phyloP scores from a whole-genome alignment of 2,329 filamentous ascomycete genomes.

The Aspergillus pseudoglaucus region DNA sequence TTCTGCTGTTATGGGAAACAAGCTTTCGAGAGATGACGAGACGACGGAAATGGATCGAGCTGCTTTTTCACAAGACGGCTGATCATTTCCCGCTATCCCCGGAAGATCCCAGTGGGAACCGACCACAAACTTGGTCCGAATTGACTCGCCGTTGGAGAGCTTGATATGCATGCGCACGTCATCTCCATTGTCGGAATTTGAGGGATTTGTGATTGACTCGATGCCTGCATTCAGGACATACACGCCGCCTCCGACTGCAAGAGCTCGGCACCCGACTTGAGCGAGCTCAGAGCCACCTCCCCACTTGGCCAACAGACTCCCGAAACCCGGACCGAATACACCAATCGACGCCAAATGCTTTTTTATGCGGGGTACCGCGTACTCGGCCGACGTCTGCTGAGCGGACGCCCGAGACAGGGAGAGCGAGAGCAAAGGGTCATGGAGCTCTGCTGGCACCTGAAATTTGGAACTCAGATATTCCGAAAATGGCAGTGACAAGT shows the following conservation, averaged over 20 bases:
- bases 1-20: conserved; percentile 69
- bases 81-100: conserved; percentile 6
- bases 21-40: conserved; percentile 53
- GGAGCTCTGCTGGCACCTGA: conserved; percentile 61
- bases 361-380: conserved; percentile 66
- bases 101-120: conserved; percentile 34
- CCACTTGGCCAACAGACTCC: conserved; percentile 86
- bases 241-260: conserved; percentile 81
- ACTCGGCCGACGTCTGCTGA: conserved; percentile 54
- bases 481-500: conserved; percentile 49
- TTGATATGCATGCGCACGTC: conserved; percentile 21
- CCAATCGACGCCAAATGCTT: conserved; percentile 82
- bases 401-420: conserved; percentile 61
- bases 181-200: conserved; percentile 8
- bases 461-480: conserved; percentile 48
- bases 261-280: conserved; percentile 84
- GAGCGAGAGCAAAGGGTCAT: conserved; percentile 61
- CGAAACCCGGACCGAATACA: conserved; percentile 80
- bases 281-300: conserved; percentile 81
- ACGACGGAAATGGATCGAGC: conserved; percentile 64
- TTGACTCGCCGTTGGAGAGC: conserved; percentile 31
- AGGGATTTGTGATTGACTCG: conserved; percentile 22
- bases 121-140: conserved; percentile 32
- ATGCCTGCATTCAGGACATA: conserved; percentile 78
- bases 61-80: conserved; percentile 31